Evolutionary conservation across 2,329 filamentous ascomycete species (phyloP).

Genomic region (Gaeumannomyces tritici): DNA sequence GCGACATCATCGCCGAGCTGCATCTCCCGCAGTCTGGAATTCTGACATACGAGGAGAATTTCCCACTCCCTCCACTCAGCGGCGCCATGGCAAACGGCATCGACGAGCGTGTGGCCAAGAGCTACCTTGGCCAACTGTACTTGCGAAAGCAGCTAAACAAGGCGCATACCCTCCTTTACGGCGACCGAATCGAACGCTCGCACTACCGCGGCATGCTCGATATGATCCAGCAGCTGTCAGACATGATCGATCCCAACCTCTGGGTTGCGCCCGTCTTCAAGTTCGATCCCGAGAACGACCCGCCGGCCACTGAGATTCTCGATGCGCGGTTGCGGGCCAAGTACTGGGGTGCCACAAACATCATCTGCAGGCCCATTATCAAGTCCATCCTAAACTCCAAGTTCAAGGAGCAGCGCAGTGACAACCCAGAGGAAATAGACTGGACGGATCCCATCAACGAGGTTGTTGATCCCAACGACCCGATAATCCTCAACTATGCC

Average conservation of each 20-base stretch:
- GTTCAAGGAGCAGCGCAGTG: slow-evolving; percentile 15
- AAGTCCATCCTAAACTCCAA: slow-evolving; percentile 44
- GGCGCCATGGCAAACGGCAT: slow-evolving; percentile 33
- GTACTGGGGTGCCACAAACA: slow-evolving; percentile 86
- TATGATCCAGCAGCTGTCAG: not conserved
- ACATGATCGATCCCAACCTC: slow-evolving; percentile 12
- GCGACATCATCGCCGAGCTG: slow-evolving; percentile 87
- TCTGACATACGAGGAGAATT: slow-evolving; percentile 50
- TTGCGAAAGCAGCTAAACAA: slow-evolving; percentile 55
- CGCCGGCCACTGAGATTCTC: slow-evolving; percentile 67
- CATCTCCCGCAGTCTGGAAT: slow-evolving; percentile 51
- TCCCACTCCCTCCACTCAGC: slow-evolving; percentile 55
- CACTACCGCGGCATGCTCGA: not conserved
- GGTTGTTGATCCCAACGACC: not conserved
- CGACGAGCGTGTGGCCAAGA: slow-evolving; percentile 39
- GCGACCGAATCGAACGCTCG: slow-evolving; percentile 10
- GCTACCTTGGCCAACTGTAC: slow-evolving; percentile 55
- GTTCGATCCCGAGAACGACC: slow-evolving; percentile 54
- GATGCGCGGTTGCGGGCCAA: slow-evolving; percentile 80
- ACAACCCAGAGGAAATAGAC: slow-evolving; percentile 15
- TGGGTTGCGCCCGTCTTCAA: slow-evolving; percentile 40
- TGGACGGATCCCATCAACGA: not conserved
- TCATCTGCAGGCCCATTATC: slow-evolving; percentile 75
- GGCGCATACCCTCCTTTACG: slow-evolving; percentile 48
- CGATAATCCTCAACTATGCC: slow-evolving; percentile 43